A percentile compares a stretch with the other conserved stretches of the same genome.
phyloP scores from a whole-genome alignment of 2,329 filamentous ascomycete genomes.

The Neofusicoccum kwambonambiense region DNA sequence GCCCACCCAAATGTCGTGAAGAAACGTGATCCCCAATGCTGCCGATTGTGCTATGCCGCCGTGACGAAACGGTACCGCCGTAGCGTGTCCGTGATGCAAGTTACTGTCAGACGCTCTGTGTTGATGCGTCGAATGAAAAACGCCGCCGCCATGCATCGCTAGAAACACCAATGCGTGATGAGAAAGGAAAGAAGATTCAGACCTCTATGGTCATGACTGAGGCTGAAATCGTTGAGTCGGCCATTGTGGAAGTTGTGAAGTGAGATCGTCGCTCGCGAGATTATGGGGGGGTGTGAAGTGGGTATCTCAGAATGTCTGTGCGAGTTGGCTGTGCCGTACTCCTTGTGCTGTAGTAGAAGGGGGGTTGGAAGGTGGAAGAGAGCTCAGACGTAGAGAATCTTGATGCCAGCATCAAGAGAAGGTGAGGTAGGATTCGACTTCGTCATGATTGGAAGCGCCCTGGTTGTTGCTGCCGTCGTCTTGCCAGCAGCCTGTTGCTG shows the following conservation, averaged over 20 bases:
- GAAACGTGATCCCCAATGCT: conserved; percentile 14
- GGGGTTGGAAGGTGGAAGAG: background rate
- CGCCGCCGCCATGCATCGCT: conserved; percentile 17
- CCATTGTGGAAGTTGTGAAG: background rate
- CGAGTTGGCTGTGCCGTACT: background rate
- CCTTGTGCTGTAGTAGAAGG: background rate
- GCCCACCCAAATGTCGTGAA: conserved; percentile 7
- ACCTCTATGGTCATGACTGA: background rate
- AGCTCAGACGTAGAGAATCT: conserved; percentile 10
- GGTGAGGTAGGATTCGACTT: conserved; percentile 11
- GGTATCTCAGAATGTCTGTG: conserved; percentile 15
- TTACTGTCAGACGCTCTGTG: conserved; percentile 5
- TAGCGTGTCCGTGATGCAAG: conserved; percentile 10
- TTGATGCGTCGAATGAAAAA: background rate
- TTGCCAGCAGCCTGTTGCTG: conserved; percentile 7
- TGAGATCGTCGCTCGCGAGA: conserved; percentile 14
- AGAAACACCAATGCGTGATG: conserved; percentile 12
- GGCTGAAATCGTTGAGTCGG: background rate
- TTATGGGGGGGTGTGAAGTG: conserved; percentile 2
- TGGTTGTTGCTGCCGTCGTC: background rate
- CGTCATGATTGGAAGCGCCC: conserved; percentile 10
- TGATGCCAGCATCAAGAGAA: conserved; percentile 16
- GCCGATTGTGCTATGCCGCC: conserved; percentile 16
- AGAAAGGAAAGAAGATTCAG: conserved; percentile 5
- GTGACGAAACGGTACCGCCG: conserved; percentile 6